Base-by-base conservation (phyloP, 495 filamentous ascomycete genomes). In the Lophiotrema nucula region DNA sequence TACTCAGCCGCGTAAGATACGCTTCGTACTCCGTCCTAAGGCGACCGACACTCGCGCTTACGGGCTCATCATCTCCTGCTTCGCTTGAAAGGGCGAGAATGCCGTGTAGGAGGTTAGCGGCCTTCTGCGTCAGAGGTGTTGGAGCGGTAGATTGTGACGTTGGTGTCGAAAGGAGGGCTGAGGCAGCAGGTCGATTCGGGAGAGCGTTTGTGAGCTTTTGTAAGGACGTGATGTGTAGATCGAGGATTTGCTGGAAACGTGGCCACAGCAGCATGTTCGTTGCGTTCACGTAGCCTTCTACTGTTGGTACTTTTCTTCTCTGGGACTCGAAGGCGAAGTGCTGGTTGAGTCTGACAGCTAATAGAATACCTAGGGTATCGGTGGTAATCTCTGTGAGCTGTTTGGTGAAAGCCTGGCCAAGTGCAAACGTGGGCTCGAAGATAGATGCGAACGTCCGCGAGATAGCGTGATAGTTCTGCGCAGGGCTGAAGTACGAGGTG, bases 261-360 rank as follows among this genome's bases (percentile, higher is more conserved):
- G 93, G 93, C 93, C 93, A 98, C 4, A 98, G 83, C 6, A 89
- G 83, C 92, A 98, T 97, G 62, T 87, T 87, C 21, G 90, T 93
- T 16, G 85, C 91, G 70, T 97, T 98, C 65, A 97, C 86, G 69
- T 97, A 97, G 25, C 82, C 81, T 56, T 98, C 93, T 2, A 88
- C 85, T 3, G 89, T 85, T 10, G 93, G 95, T 2, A 96, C 83
- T 66, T 92, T 90, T 42, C 92, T 84, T 5, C 93, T 81, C 70
- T 98, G 93, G 6, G 96, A 79, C 70, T 96, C 88, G 63, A 97
- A 98, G 5, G 91, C 89, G 24, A 89, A 83, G 60, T 90, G 88
- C 64, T 98, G 95, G 67, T 93, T 97, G 13, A 98, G 73, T 11
- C 93, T 85, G n/a, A 98, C 89, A 66, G 87, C 92, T 42, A 97